Conservation (phyloP, 2,329 filamentous ascomycete genomes). For the Camptophora hylomeconis region DNA sequence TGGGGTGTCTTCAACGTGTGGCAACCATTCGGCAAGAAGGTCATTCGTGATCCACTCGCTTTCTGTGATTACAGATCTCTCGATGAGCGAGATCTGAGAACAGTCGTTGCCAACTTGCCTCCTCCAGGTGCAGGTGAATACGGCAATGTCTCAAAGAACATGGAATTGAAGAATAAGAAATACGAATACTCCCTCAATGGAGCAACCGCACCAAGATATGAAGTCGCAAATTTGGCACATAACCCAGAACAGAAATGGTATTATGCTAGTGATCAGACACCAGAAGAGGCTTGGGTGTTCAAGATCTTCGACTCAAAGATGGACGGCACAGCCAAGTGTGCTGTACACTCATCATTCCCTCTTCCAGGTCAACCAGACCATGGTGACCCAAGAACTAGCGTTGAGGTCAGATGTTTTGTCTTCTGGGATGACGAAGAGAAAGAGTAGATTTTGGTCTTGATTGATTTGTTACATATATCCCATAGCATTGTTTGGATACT, state of each 20-base stretch:
- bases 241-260: slow-evolving; percentile 6
- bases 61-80: too few relatives aligned
- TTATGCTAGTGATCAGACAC: slow-evolving; percentile 5
- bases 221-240: too few relatives aligned
- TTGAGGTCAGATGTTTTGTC: slow-evolving; percentile 4
- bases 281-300: slow-evolving; percentile 10
- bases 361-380: background rate
- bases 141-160: background rate
- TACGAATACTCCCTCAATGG: background rate
- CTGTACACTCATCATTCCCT: slow-evolving; percentile 4
- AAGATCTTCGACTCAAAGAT: slow-evolving; percentile 10
- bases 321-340: slow-evolving; percentile 1
- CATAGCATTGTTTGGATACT: too few relatives aligned
- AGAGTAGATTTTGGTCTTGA: too few relatives aligned
- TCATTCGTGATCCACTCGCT: slow-evolving; percentile 42
- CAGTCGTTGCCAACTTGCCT: slow-evolving; percentile 1
- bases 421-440: too few relatives aligned
- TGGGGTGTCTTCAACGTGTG: slow-evolving; percentile 38
- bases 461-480: too few relatives aligned
- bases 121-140: background rate
- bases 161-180: background rate
- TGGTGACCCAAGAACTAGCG: slow-evolving; percentile 1
- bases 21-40: slow-evolving; percentile 33
- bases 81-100: background rate
- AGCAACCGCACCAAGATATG: background rate